Conservation (phyloP, 202 grass and related monocot species). For the Hordeum pubiflorum region DNA sequence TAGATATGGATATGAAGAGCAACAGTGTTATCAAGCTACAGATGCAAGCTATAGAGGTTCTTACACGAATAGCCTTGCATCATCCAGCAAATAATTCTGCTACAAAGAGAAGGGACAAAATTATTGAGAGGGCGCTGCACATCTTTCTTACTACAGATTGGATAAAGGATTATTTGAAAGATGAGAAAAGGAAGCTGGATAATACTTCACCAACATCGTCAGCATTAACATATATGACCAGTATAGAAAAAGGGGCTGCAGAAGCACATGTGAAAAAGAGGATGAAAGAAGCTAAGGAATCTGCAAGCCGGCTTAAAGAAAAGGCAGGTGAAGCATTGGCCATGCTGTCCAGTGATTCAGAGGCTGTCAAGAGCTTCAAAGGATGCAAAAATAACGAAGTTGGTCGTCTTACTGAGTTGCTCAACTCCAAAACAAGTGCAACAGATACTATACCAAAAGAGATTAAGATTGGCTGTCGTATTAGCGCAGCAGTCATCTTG, state of each 20-base stretch:
- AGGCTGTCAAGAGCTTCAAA: not conserved
- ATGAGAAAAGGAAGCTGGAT: not conserved
- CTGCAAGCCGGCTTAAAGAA: not conserved
- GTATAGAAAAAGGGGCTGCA: accelerated
- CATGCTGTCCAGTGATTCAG: not conserved
- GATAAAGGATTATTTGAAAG: not conserved
- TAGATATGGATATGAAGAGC: not conserved
- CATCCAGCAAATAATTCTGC: not conserved
- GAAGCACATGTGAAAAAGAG: not conserved
- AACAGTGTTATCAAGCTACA: not conserved
- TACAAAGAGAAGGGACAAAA: not conserved
- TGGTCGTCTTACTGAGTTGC: not conserved
- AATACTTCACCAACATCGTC: too few relatives aligned
- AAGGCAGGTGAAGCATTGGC: not conserved
- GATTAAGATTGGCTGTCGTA: too few relatives aligned
- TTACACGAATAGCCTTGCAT: not conserved
- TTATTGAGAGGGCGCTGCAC: not conserved
- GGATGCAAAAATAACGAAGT: too few relatives aligned
- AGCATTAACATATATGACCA: too few relatives aligned
- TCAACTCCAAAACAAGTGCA: too few relatives aligned
- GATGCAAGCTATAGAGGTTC: not conserved
- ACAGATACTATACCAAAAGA: too few relatives aligned
- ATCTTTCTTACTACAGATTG: not conserved
- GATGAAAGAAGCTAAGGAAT: not conserved
- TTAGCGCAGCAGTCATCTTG: too few relatives aligned